Percentiles rank a stretch among this genome's conserved stretches.
Conservation (phyloP, 1,284 basidiomycete genomes). For the Cutaneotrichosporon sp. region DNA sequence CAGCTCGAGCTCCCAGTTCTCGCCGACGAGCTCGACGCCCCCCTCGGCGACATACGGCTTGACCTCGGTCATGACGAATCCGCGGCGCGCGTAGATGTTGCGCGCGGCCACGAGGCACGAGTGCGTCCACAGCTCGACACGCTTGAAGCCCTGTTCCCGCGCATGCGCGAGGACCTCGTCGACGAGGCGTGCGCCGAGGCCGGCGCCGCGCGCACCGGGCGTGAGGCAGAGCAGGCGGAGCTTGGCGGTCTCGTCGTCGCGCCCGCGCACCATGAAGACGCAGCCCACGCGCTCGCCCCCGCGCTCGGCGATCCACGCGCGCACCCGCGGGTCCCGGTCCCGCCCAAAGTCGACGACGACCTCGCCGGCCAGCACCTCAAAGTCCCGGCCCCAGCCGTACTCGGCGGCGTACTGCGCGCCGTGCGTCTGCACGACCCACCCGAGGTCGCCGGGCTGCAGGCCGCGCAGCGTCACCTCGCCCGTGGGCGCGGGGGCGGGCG, state of each 20-base stretch:
- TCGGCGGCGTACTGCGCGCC: slow-evolving; percentile 17
- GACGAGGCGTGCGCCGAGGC: slow-evolving; percentile 17
- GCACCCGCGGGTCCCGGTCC: slow-evolving; percentile 8
- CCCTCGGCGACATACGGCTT: slow-evolving; percentile 9
- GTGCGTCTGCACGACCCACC: slow-evolving; percentile 20
- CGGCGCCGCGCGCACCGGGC: slow-evolving; percentile 12
- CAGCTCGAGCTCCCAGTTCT: slow-evolving; percentile 15
- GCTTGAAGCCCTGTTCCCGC: slow-evolving; percentile 12
- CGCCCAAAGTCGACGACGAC: slow-evolving; percentile 6
- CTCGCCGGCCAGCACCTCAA: slow-evolving; percentile 17
- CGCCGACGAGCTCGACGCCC: slow-evolving; percentile 8
- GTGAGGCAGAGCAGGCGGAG: slow-evolving; percentile 18
- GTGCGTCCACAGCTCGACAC: slow-evolving; percentile 24
- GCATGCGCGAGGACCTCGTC: slow-evolving; percentile 16
- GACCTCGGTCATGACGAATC: slow-evolving; percentile 7
- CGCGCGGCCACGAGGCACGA: slow-evolving; percentile 15
- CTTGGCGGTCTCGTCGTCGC: slow-evolving; percentile 5
- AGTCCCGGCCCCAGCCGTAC: slow-evolving; percentile 11
- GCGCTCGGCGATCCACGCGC: slow-evolving; percentile 19
- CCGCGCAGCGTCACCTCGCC: slow-evolving; percentile 10
- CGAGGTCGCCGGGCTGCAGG: slow-evolving; percentile 19
- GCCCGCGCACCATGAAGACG: slow-evolving; percentile 14
- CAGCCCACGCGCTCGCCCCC: slow-evolving; percentile 17
- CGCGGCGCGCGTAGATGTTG: slow-evolving; percentile 18
- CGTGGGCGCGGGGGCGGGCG: neutral